These are phyloP conservation scores for Penstemon barbatus DNA, from an alignment of 257 asterid species.

Conservation along the genomic window DNA sequence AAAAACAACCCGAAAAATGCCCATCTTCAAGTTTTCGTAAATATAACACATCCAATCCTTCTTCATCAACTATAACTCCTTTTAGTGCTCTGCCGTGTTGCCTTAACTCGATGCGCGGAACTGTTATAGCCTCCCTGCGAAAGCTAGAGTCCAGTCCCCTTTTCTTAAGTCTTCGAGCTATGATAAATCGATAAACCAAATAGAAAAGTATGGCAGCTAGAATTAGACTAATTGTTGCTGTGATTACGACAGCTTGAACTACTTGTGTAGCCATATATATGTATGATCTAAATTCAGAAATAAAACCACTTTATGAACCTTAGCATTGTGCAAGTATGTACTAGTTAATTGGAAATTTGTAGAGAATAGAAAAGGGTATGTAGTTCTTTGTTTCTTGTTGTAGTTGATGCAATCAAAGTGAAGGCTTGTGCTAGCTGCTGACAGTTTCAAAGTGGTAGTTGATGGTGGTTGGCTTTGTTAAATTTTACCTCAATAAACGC, in stretches of 20 bases:
- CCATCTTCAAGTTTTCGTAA: slow-evolving; percentile 44
- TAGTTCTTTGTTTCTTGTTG: neutral
- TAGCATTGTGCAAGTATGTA: neutral
- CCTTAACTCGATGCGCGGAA: slow-evolving; percentile 39
- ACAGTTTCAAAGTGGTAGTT: slow-evolving; percentile 39
- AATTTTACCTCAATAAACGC: neutral
- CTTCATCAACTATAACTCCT: slow-evolving; percentile 69
- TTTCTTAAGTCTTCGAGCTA: slow-evolving; percentile 33
- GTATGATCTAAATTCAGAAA: neutral
- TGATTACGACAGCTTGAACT: slow-evolving; percentile 43
- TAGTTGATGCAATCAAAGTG: slow-evolving; percentile 23
- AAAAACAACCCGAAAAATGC: slow-evolving; percentile 45
- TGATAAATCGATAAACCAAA: slow-evolving; percentile 35
- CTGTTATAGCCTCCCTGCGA: slow-evolving; percentile 37
- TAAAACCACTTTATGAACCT: neutral
- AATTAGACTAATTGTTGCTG: slow-evolving; percentile 45
- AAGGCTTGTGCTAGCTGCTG: slow-evolving; percentile 27
- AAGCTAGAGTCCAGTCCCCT: slow-evolving; percentile 42
- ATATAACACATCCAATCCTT: slow-evolving; percentile 70
- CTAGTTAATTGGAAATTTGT: slow-evolving; percentile 13
- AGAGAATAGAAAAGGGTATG: neutral
- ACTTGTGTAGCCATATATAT: slow-evolving; percentile 41
- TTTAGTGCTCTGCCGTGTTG: slow-evolving; percentile 48
- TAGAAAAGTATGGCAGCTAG: slow-evolving; percentile 42
- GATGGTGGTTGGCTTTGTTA: slow-evolving; percentile 31